Conservation (phyloP, 176 grass and related monocot genomes). For the Oropetium thomaeum region DNA sequence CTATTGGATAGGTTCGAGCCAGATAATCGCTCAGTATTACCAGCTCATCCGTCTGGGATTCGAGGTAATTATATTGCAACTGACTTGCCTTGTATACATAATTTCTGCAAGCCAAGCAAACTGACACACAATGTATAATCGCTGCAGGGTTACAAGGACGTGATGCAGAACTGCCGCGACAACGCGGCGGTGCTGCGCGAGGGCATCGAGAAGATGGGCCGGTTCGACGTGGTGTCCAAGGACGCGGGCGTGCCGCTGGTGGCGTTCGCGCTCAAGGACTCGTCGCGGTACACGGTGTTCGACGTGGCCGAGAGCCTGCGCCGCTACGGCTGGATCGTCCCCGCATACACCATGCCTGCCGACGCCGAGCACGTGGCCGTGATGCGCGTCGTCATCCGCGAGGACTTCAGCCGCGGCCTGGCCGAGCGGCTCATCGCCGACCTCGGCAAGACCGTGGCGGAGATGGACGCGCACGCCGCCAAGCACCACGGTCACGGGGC, state of each 20-base stretch:
- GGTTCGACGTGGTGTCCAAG: conserved; percentile 70
- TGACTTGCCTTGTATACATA: no score
- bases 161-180: conserved; percentile 81
- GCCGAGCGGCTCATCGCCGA: conserved; percentile 64
- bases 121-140: not conserved
- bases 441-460: conserved; percentile 49
- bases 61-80: conserved; percentile 49
- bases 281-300: conserved; percentile 58
- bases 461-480: conserved; percentile 60
- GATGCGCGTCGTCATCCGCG: conserved; percentile 69
- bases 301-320: conserved; percentile 68
- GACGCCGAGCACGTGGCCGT: conserved; percentile 64
- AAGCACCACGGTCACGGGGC: not conserved
- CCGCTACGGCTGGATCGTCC: conserved; percentile 13
- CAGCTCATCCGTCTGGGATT: conserved; percentile 77
- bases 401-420: conserved; percentile 75
- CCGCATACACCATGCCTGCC: conserved; percentile 60
- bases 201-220: conserved; percentile 57
- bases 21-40: conserved; percentile 84
- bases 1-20: conserved; percentile 48
- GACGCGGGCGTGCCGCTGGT: conserved; percentile 71
- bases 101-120: conserved; percentile 13
- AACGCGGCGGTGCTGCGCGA: conserved; percentile 57
- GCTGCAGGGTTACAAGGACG: conserved; percentile 56
- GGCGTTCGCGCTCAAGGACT: conserved; percentile 66